Conservation (phyloP, 2,329 filamentous ascomycete genomes). For the Penicillium janthinellum region DNA sequence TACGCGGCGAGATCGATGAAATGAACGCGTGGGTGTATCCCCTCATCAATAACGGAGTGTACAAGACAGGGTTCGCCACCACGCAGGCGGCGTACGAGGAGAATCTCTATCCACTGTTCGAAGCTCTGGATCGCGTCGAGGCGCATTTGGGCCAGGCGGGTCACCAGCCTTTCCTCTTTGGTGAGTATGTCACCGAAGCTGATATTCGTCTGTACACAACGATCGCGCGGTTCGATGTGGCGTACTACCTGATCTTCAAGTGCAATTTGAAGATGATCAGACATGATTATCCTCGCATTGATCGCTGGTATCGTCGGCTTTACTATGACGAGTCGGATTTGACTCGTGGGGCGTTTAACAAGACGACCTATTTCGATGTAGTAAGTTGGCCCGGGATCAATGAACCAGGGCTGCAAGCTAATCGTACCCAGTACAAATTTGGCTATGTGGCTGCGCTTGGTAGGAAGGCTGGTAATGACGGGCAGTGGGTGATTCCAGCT, state of each 20-base stretch:
- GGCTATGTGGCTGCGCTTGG: slow-evolving; percentile 26
- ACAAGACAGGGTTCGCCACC: slow-evolving; percentile 71
- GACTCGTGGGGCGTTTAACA: slow-evolving; percentile 47
- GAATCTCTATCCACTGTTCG: slow-evolving; percentile 69
- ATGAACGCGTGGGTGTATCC: slow-evolving; percentile 77
- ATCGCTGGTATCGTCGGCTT: slow-evolving; percentile 50
- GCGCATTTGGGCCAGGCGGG: slow-evolving; percentile 58
- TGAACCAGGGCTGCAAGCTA: neutral
- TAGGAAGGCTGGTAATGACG: slow-evolving; percentile 19
- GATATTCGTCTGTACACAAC: slow-evolving; percentile 73
- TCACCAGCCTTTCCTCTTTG: slow-evolving; percentile 70
- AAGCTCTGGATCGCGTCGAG: slow-evolving; percentile 72
- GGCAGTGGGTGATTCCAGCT: slow-evolving; percentile 29
- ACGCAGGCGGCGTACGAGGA: slow-evolving; percentile 75
- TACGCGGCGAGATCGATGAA: slow-evolving; percentile 69
- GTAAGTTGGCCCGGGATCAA: slow-evolving; percentile 27
- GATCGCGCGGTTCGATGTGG: slow-evolving; percentile 67
- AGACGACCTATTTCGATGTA: slow-evolving; percentile 48
- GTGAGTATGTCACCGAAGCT: slow-evolving; percentile 71
- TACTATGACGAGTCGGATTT: slow-evolving; percentile 50
- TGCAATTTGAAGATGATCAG: slow-evolving; percentile 66
- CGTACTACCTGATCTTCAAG: slow-evolving; percentile 82
- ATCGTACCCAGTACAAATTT: slow-evolving; percentile 28
- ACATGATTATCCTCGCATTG: slow-evolving; percentile 57
- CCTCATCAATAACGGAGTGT: slow-evolving; percentile 57